These are phyloP conservation scores for Aspergillus conjunctus DNA, from an alignment of 495 filamentous ascomycete species.

Conservation along the genomic window DNA sequence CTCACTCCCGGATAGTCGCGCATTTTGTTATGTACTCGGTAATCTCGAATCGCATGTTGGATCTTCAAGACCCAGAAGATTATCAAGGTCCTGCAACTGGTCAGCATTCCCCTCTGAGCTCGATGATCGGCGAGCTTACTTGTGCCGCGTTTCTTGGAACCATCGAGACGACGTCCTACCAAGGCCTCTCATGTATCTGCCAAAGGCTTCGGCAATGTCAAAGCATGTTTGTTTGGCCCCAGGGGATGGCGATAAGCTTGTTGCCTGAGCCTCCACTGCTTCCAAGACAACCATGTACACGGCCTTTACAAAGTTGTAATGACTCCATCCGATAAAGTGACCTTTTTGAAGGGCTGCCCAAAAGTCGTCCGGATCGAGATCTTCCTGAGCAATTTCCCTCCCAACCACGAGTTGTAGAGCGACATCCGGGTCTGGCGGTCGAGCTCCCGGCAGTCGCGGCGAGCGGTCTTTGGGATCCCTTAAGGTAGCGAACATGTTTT, in stretches of 20 bases:
- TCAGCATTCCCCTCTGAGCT: neutral
- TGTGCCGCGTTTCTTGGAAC: neutral
- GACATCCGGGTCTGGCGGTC: neutral
- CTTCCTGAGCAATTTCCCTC: neutral
- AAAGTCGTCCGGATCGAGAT: neutral
- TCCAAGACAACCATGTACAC: constrained; percentile 1
- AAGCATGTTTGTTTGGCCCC: neutral
- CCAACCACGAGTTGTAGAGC: neutral
- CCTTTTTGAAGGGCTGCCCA: neutral
- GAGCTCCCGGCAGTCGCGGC: neutral
- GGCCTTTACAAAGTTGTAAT: constrained; percentile 1
- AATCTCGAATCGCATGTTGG: neutral
- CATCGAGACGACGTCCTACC: neutral
- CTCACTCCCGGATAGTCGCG: neutral
- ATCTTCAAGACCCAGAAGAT: constrained; percentile 8
- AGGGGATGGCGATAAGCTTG: neutral
- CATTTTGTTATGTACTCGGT: neutral
- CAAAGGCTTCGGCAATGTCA: neutral
- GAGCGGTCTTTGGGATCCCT: neutral
- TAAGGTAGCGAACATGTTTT: neutral
- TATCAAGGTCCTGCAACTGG: neutral
- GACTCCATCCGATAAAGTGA: neutral
- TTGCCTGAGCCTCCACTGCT: neutral
- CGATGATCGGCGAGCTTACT: neutral
- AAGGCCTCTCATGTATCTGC: neutral